Conservation (phyloP, 305 asterid species). For the Fraxinus latifolia region DNA sequence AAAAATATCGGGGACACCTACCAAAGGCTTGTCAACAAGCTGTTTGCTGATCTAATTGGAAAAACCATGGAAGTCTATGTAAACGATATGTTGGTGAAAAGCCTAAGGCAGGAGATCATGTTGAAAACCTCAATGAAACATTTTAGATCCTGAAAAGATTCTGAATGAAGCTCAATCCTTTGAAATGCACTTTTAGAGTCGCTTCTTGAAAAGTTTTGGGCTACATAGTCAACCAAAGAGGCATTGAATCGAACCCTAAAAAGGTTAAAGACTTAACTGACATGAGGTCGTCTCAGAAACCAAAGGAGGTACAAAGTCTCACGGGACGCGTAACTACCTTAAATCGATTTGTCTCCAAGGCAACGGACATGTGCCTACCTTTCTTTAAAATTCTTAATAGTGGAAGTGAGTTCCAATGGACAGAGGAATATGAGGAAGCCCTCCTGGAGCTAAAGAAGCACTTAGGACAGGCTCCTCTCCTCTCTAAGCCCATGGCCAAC, state of each 20-base stretch:
- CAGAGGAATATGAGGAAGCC: too few species aligned
- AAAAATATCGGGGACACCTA: not conserved
- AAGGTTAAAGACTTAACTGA: not conserved
- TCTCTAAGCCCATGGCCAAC: too few species aligned
- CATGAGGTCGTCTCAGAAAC: too few species aligned
- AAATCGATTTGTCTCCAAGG: too few species aligned
- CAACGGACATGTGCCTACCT: too few species aligned
- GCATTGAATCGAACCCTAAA: not conserved
- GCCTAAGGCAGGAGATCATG: not conserved
- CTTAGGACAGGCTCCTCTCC: too few species aligned
- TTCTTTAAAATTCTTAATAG: too few species aligned
- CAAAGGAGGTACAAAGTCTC: too few species aligned
- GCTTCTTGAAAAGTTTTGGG: not conserved
- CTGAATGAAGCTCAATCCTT: not conserved
- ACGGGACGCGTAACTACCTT: too few species aligned
- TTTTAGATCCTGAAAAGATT: not conserved
- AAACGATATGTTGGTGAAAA: not conserved
- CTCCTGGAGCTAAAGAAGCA: too few species aligned
- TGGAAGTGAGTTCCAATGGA: too few species aligned
- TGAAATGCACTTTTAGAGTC: not conserved
- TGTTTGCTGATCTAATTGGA: not conserved
- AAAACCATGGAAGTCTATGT: not conserved
- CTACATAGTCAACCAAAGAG: not conserved
- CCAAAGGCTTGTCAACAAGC: not conserved
- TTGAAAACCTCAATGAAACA: not conserved